Percentiles rank a stretch among this genome's conserved stretches.
Evolutionary conservation across 192 early-diverging fungal species (phyloP).

Genomic region (Backusella psychrophila): DNA sequence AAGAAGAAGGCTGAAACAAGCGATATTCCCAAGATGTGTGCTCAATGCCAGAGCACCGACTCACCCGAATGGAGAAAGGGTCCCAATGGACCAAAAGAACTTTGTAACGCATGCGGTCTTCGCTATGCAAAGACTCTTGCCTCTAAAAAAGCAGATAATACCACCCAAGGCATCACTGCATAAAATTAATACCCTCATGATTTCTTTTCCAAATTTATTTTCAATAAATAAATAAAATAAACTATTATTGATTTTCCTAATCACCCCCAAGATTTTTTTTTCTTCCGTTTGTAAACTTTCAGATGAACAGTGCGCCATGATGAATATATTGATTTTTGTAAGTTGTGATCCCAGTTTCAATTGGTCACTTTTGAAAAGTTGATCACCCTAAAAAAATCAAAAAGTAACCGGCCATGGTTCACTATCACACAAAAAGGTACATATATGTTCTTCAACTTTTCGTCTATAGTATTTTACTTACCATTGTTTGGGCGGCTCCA

Average conservation of each 20-base stretch:
- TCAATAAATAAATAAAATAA: background rate
- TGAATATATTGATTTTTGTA: background rate
- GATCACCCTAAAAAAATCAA: too few relatives aligned
- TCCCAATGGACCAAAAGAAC: conserved; percentile 58
- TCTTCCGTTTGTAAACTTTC: background rate
- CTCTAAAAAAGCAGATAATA: conserved; percentile 4
- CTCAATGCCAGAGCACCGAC: conserved; percentile 24
- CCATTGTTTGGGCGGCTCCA: too few relatives aligned
- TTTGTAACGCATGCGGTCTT: conserved; percentile 64
- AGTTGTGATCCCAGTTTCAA: too few relatives aligned
- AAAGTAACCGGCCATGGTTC: too few relatives aligned
- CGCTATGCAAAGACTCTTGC: conserved; percentile 47
- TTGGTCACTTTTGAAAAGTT: too few relatives aligned
- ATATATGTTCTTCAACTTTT: too few relatives aligned
- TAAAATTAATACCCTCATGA: background rate
- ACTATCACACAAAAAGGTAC: too few relatives aligned
- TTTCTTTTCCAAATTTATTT: background rate
- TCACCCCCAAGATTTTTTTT: background rate
- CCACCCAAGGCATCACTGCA: background rate
- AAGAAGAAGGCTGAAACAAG: background rate
- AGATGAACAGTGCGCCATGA: background rate
- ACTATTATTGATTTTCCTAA: background rate
- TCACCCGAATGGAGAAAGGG: conserved; percentile 48
- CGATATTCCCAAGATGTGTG: conserved; percentile 26
- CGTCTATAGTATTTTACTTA: too few relatives aligned